phyloP scores from a whole-genome alignment of 805 yeast species.

The Pichia manshurica region DNA sequence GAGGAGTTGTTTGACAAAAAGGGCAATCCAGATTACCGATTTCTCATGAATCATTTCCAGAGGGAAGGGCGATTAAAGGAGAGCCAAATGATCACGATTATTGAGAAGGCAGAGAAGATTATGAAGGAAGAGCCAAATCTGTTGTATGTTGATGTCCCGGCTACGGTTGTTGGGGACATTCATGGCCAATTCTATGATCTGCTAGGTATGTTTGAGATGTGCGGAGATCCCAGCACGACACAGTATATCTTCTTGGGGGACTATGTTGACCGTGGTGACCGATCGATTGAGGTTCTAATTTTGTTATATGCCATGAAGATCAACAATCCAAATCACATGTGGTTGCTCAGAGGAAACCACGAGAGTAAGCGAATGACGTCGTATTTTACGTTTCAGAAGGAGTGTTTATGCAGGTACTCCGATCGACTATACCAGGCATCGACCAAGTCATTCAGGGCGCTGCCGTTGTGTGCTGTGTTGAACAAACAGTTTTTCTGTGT shows the following conservation, averaged over 20 bases:
- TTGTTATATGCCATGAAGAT: conserved; percentile 75
- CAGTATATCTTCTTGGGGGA: conserved; percentile 86
- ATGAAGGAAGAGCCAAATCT: conserved; percentile 72
- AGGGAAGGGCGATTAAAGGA: conserved; percentile 76
- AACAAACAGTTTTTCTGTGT: conserved; percentile 92
- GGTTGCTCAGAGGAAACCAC: conserved; percentile 88
- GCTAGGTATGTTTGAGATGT: conserved; percentile 83
- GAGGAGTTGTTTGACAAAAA: conserved; percentile 55
- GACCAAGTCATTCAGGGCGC: conserved; percentile 70
- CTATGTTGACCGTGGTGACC: conserved; percentile 92
- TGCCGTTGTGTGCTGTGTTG: conserved; percentile 90
- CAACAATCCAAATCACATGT: conserved; percentile 66
- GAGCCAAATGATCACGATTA: conserved; percentile 61
- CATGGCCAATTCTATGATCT: conserved; percentile 96
- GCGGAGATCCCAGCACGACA: conserved; percentile 78
- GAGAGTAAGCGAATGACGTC: conserved; percentile 91
- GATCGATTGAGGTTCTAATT: conserved; percentile 77
- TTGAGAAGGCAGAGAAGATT: conserved; percentile 55
- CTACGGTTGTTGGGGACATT: conserved; percentile 92
- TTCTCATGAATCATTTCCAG: conserved; percentile 66
- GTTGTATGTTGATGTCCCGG: conserved; percentile 79
- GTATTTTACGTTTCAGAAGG: conserved; percentile 87
- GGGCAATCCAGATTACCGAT: conserved; percentile 66
- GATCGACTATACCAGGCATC: conserved; percentile 60
- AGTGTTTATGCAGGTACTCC: conserved; percentile 82